Evolutionary conservation across 1,284 basidiomycete species (phyloP).

Genomic region (Mrakiaceae sp.): DNA sequence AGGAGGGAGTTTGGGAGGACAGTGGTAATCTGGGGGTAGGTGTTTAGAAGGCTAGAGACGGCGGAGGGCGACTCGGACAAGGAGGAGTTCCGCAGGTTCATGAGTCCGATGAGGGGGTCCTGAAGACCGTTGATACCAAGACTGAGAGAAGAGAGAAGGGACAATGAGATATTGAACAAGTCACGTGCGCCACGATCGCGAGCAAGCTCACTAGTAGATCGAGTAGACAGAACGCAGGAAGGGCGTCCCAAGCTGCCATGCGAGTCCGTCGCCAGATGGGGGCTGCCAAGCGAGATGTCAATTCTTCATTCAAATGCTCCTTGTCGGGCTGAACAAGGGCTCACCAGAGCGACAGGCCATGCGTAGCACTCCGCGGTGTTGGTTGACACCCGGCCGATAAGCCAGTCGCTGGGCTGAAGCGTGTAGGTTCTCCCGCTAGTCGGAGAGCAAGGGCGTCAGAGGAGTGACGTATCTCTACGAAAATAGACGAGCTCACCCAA

Average conservation of each 20-base stretch:
- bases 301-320: neutral
- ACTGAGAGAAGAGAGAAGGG: slow-evolving; percentile 16
- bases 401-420: slow-evolving; percentile 67
- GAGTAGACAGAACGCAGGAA: slow-evolving; percentile 74
- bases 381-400: slow-evolving; percentile 58
- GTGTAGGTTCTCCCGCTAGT: slow-evolving; percentile 48
- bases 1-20: slow-evolving; percentile 65
- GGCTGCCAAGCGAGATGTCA: slow-evolving; percentile 23
- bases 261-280: slow-evolving; percentile 61
- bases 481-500: slow-evolving; percentile 45
- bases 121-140: slow-evolving; percentile 31
- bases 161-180: neutral
- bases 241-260: slow-evolving; percentile 76
- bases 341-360: slow-evolving; percentile 56
- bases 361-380: slow-evolving; percentile 61
- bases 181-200: neutral
- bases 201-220: slow-evolving; percentile 52
- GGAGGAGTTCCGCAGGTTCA: slow-evolving; percentile 22
- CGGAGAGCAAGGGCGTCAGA: slow-evolving; percentile 18
- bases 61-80: neutral
- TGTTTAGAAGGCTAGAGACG: slow-evolving; percentile 1
- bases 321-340: neutral
- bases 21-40: slow-evolving; percentile 40
- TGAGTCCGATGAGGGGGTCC: slow-evolving; percentile 30
- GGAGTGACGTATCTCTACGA: neutral